A percentile compares a stretch with the other conserved stretches of the same genome.
Conservation (phyloP, 768 basidiomycete genomes). For the Tylopilus cervinicoccineus region DNA sequence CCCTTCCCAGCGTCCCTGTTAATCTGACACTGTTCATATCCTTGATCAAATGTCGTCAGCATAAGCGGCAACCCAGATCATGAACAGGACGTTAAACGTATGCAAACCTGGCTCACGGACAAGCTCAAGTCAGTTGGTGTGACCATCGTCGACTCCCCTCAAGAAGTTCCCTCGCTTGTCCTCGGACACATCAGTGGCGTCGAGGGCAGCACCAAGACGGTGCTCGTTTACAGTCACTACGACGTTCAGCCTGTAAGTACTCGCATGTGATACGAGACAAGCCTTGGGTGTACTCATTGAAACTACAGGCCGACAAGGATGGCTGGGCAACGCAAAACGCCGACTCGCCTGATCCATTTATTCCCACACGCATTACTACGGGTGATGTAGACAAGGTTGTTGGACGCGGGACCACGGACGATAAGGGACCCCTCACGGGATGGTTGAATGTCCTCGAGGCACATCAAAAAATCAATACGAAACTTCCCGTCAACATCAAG, state of each 20-base stretch:
- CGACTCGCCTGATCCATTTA: background rate
- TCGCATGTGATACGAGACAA: background rate
- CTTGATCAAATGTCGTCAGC: background rate
- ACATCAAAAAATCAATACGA: constrained; percentile 59
- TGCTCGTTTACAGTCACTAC: constrained; percentile 86
- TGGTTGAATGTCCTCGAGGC: constrained; percentile 90
- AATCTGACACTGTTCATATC: background rate
- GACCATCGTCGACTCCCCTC: background rate
- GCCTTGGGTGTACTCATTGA: background rate
- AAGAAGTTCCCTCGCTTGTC: constrained; percentile 2
- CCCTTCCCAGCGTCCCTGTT: background rate
- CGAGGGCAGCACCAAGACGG: constrained; percentile 39
- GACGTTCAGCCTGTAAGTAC: constrained; percentile 80
- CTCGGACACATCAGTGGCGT: background rate
- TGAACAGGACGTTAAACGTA: background rate
- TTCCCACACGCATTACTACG: constrained; percentile 2
- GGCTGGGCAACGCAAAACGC: background rate
- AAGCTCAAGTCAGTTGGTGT: background rate
- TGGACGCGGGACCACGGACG: constrained; percentile 83
- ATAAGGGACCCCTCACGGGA: constrained; percentile 84
- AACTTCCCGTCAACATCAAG: constrained; percentile 81
- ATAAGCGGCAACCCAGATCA: background rate
- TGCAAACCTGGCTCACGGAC: background rate
- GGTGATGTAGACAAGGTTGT: constrained; percentile 43
- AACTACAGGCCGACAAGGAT: background rate